Evolutionary conservation across 2,329 filamentous ascomycete genomes (phyloP).

Genomic region (Colletotrichum lindemuthianum): DNA sequence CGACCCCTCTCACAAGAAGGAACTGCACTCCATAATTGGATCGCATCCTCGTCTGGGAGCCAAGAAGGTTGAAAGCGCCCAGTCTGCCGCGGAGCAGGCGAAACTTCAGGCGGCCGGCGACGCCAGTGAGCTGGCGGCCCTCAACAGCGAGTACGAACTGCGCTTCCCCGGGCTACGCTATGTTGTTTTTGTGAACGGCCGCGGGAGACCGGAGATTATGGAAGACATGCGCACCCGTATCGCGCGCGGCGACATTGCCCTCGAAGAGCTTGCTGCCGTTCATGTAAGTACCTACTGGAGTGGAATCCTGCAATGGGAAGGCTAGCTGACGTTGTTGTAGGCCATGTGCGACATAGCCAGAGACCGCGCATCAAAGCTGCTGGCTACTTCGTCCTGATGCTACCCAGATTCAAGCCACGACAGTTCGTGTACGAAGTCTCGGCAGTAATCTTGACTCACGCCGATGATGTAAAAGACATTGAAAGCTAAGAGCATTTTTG

Average conservation of each 20-base stretch:
- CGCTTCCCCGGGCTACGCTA: conserved; percentile 85
- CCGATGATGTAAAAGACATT: too few species aligned
- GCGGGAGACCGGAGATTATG: conserved; percentile 79
- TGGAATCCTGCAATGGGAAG: too few species aligned
- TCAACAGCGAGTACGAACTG: conserved; percentile 85
- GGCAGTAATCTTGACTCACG: too few species aligned
- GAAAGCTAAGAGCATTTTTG: too few species aligned
- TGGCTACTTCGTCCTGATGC: background rate
- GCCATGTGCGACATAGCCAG: conserved; percentile 93
- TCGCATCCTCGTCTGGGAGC: conserved; percentile 87
- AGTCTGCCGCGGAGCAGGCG: conserved; percentile 85
- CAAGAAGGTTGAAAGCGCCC: conserved; percentile 82
- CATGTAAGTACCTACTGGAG: conserved; percentile 62
- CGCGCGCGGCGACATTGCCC: conserved; percentile 69
- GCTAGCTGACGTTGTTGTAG: conserved; percentile 50
- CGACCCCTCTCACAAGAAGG: conserved; percentile 56
- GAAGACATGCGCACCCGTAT: conserved; percentile 83
- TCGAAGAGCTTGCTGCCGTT: conserved; percentile 79
- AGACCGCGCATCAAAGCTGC: conserved; percentile 77
- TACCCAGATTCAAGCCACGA: too few species aligned
- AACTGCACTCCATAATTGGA: conserved; percentile 77
- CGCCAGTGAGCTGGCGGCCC: conserved; percentile 67
- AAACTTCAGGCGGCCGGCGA: conserved; percentile 65
- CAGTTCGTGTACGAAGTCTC: too few species aligned
- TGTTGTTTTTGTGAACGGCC: conserved; percentile 91